Evolutionary conservation across 2,329 filamentous ascomycete species (phyloP), one percentile per base, ranked within the genome.

Genomic region (Xylaria arbuscula): DNA sequence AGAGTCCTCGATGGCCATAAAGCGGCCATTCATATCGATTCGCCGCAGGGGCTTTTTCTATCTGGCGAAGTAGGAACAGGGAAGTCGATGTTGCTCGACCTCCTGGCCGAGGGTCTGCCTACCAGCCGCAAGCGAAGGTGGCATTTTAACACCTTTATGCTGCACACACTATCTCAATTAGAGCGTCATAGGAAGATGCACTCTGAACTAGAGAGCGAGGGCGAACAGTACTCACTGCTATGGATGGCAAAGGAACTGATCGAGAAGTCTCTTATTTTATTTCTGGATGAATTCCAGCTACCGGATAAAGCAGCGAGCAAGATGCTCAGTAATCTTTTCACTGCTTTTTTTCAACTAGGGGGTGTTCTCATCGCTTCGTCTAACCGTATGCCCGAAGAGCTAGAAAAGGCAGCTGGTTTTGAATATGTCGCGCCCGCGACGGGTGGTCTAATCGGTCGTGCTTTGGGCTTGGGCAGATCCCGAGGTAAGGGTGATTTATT

Each of bases 61-160:
- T 93, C 93, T 32, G 92, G 93, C 7, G 92, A 94, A 76, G 93
- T 96, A 1, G 93, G 93, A 11, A 93, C 91, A 0, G 92, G 93
- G 15, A 96, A 96, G 78, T 92, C 89, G 5, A 94, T 96, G 91
- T 85, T 96, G n/a, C 85, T 94, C 15, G 92, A 95, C 75, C 82
- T 96, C 0, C 88, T 96, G n/a, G 91, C 92, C 15, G 90, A 93
- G 60, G 91, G 90, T 59, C 80, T 96, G 3, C 93, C 93, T 1
- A 93, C 89, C 17, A 82, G 85, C 53, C 90, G 89, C 75, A 95
- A 95, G 81, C 84, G 86, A 73, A 84, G 92, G 68, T 94, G 91
- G 89, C 93, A 95, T 76, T 96, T 94, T 80, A 93, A 93, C 77
- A 93, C 91, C 0, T 96, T 96, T 74, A 96, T 96, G 91, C 83